Evolutionary conservation across 331 rosid genomes (phyloP).

Genomic region (Telfairia occidentalis): DNA sequence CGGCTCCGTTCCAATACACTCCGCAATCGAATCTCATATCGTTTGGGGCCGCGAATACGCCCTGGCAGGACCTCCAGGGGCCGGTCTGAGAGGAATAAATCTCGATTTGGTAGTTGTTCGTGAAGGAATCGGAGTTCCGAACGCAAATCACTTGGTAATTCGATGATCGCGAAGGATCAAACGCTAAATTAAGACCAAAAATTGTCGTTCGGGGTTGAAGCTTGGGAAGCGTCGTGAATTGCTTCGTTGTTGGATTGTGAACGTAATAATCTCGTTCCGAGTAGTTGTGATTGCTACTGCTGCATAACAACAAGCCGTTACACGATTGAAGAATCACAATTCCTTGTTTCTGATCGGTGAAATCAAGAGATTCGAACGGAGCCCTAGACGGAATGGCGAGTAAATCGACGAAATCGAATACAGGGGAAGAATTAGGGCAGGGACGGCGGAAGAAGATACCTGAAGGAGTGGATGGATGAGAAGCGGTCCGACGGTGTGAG

Average conservation of each 20-base stretch:
- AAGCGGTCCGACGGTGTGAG: not conserved
- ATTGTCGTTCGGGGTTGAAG: not conserved
- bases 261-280: not conserved
- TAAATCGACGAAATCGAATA: not conserved
- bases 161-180: slow-evolving; percentile 15
- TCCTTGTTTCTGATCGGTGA: not conserved
- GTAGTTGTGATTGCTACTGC: not conserved
- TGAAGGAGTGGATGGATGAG: not conserved
- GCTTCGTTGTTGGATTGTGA: slow-evolving; percentile 20
- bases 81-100: slow-evolving; percentile 14
- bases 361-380: slow-evolving; percentile 8
- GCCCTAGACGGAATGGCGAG: not conserved
- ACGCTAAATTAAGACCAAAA: slow-evolving; percentile 13
- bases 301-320: slow-evolving; percentile 22
- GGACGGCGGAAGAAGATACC: slow-evolving; percentile 1
- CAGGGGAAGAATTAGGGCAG: not conserved
- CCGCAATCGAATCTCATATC: not conserved
- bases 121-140: not conserved
- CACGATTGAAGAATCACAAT: slow-evolving; percentile 17
- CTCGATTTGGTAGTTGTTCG: not conserved
- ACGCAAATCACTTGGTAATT: slow-evolving; percentile 17
- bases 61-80: slow-evolving; percentile 9
- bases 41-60: not conserved
- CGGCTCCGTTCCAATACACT: slow-evolving; percentile 16
- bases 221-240: slow-evolving; percentile 8